Evolutionary conservation across 805 yeast species (phyloP).

Genomic region (Torulaspora quercuum): DNA sequence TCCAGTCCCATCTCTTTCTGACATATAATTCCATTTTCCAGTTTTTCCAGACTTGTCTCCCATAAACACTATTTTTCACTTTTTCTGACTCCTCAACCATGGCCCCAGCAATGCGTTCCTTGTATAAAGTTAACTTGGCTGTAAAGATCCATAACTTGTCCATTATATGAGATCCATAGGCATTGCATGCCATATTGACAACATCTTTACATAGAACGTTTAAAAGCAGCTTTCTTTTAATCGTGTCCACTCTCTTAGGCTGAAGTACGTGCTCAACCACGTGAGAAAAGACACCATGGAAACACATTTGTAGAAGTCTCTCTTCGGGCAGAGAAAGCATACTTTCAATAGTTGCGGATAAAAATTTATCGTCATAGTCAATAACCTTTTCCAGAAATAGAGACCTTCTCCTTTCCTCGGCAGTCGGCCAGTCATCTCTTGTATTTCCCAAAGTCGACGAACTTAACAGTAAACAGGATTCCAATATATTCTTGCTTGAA

Average conservation of each 20-base stretch:
- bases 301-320: slow-evolving; percentile 67
- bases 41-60: slow-evolving; percentile 90
- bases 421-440: slow-evolving; percentile 87
- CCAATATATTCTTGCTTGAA: slow-evolving; percentile 50
- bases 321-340: slow-evolving; percentile 58
- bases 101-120: slow-evolving; percentile 78
- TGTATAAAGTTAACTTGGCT: slow-evolving; percentile 69
- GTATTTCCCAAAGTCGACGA: slow-evolving; percentile 78
- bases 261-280: slow-evolving; percentile 68
- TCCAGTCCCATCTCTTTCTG: slow-evolving; percentile 83
- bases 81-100: slow-evolving; percentile 55
- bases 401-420: slow-evolving; percentile 79
- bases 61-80: slow-evolving; percentile 83
- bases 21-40: slow-evolving; percentile 82
- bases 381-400: slow-evolving; percentile 70
- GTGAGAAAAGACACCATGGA: slow-evolving; percentile 88
- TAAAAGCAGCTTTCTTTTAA: slow-evolving; percentile 64
- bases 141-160: slow-evolving; percentile 84
- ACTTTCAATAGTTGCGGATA: slow-evolving; percentile 56
- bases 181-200: slow-evolving; percentile 67
- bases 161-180: slow-evolving; percentile 87
- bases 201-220: slow-evolving; percentile 59
- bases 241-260: slow-evolving; percentile 45
- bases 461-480: slow-evolving; percentile 60
- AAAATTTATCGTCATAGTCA: slow-evolving; percentile 60